A percentile compares a stretch with the other conserved stretches of the same genome.
Conservation (phyloP, 2,329 filamentous ascomycete genomes). For the Epichloe hybrida region DNA sequence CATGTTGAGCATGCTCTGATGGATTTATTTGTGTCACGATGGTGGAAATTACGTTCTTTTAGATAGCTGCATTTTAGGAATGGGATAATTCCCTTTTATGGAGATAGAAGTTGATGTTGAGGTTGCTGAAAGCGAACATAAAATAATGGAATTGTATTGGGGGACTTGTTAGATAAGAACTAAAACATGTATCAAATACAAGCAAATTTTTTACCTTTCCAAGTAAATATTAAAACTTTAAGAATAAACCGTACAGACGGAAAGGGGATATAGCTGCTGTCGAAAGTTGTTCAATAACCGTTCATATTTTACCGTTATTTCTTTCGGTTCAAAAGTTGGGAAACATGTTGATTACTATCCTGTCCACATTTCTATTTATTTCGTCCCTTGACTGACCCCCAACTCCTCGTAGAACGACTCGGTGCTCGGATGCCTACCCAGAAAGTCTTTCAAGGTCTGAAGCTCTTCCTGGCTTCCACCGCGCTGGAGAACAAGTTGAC, state of each 20-base stretch:
- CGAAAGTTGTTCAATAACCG: too few species aligned
- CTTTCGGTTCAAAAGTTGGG: too few species aligned
- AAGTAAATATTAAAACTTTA: background rate
- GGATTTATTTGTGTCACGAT: background rate
- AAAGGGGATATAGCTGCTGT: too few species aligned
- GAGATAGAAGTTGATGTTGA: background rate
- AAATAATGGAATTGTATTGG: background rate
- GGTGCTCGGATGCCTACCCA: slow-evolving; percentile 61
- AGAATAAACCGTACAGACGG: too few species aligned
- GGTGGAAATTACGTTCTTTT: background rate
- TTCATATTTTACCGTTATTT: background rate
- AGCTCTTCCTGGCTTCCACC: slow-evolving; percentile 73
- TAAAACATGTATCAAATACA: background rate
- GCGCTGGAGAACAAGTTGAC: slow-evolving; percentile 64
- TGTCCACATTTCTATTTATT: background rate
- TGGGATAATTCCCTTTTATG: background rate
- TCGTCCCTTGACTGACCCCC: slow-evolving; percentile 26
- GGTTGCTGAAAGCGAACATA: background rate
- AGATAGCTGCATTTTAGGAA: background rate
- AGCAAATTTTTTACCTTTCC: background rate
- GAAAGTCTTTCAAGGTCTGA: slow-evolving; percentile 63
- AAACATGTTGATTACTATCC: background rate
- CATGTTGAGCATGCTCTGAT: background rate
- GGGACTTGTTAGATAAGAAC: background rate
- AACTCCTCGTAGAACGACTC: slow-evolving; percentile 73